Base-by-base conservation (phyloP, 345 rosid genomes). In the Aegle marmelos region DNA sequence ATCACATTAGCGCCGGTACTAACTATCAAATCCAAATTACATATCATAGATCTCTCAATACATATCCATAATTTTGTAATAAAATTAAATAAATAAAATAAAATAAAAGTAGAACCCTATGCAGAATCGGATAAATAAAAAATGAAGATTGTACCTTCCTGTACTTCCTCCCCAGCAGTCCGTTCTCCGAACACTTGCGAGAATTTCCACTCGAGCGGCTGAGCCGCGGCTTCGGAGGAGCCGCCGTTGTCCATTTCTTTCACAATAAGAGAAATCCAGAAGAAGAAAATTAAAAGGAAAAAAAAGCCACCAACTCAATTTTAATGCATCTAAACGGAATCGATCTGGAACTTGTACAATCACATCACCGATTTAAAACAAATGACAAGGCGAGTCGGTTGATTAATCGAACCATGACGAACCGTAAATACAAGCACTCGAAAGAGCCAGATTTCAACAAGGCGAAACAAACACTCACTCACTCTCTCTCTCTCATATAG, bases 161-260 rank as follows among this genome's bases (percentile, higher is more conserved):
- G 98, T 30, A 95, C 94, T 88, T 95, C 98, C 81, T 95, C 98
- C 19, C 98, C 98, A 53, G 96, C 96, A 39, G 93, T 84, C 54
- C 97, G 92, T 80, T 95, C 98, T 59, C 98, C 98, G 83, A 93
- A 95, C n/a, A 95, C 98, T 88, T 95, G 98, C 74, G 98, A 88
- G 87, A 95, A 95, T 89, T 92, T 95, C 98, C 98, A 95, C 56
- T 95, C 98, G 70, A 93, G 84, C 75, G 91, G 89, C 80, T 81
- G 87, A 68, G 88, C 79, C 80, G 80, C 70, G 77, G 70, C 81
- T 65, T 64, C 79, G 39, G 82, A 88, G 33, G 82, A 88, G 67
- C 77, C 91, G 79, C 87, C 91, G 79, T 86, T 90, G 89, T 88
- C 84, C 96, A 92, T 91, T 79, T 76, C 71, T 74, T 65, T 67